Base-by-base conservation (phyloP, 1,139 yeast genomes). In the Yamadazyma kanchanaburiensis region DNA sequence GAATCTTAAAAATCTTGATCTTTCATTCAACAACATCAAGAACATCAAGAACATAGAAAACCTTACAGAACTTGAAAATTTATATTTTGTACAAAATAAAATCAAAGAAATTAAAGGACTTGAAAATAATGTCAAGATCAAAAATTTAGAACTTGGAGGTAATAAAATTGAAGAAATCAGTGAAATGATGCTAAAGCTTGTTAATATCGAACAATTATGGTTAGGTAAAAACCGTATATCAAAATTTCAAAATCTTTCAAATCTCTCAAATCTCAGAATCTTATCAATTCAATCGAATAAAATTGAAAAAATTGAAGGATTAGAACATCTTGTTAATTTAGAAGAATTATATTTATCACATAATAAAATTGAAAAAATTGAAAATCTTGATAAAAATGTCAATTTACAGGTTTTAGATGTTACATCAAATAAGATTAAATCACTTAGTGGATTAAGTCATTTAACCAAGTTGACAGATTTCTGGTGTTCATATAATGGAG, bases 281-380 rank as follows among this genome's bases (percentile, higher is more conserved):
- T 65, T 94, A 32, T 87, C 96, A 2, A 86, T 94, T 34, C 98
- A 91, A 56, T 80, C 95, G 4, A 94, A 94, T 50, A 68, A 87
- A 39, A 66, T 94, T 30, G 75, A 78, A 6, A 83, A 81, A 49
- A 64, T 94, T 23, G 95, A 88, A 55, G 94, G 94, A 2, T 65
- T 91, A 37, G 95, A 86, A 15, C 69, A 73, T 9, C 66, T 89
- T 39, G 73, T 56, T 16, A 76, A 77, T 40, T 62, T 94, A 32
- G 95, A 88, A 56, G 97, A 91, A 54, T 64, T 94, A 21, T 91
- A 91, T 54, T 61, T 94, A 21, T 82, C 96, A 5, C 94, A 88
- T 56, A 94, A 94, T 53, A 89, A 86, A 6, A 72, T 94, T 30
- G 61, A 68, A 22, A 74, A 71, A 41, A 70, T 94, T 35, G 95